Evolutionary conservation across 2,329 filamentous ascomycete species (phyloP), one percentile per base, ranked within the genome.

Genomic region (Penicillium concentricum): DNA sequence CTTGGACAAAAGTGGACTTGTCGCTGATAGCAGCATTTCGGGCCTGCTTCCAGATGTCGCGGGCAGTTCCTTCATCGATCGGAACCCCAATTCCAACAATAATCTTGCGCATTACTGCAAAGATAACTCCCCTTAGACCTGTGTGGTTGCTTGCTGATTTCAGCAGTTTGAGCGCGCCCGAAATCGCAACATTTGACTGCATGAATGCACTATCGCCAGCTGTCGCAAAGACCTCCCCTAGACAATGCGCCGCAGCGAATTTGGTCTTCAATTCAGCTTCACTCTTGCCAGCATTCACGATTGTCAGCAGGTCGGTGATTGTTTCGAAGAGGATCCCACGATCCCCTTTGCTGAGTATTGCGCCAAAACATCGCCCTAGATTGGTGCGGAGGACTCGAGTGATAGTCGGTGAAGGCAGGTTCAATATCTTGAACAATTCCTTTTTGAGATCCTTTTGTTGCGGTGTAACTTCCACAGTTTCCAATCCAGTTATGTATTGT

Each of bases 381-480:
- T 93, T 95, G 76, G 93, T 94, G 67, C 94, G 86, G 70, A 97
- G 89, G 39, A 96, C 89, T 71, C 94, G 85, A 41, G 91, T 93
- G 37, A 93, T 91, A 46, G 89, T 84, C 54, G 93, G 93, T 39
- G 91, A 83, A 47, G 86, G 73, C 38, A 99, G 84, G 68, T 88
- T 92, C 73, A 99, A 84, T 72, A 99, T 89, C 76, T 96, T 91
- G 74, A 97, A 90, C 64, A 97, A 83, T 81, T 97, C 92, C 73
- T 90, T 92, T 77, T 97, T 97, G 67, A 99, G 82, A 72, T 91
- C 90, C 67, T 92, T 87, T 75, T 99, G 94, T 77, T 97, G 90
- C 13, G 90, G 85, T 22, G 90, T 93, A 64, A 92, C 89, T 70
- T 90, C 89, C 65, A 96, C 91, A 60, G 86, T 81, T 51, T 86